Evolutionary conservation across 106 monocot genomes (phyloP), one percentile per base, ranked within the genome.

Genomic region (Dendrobium catenatum): DNA sequence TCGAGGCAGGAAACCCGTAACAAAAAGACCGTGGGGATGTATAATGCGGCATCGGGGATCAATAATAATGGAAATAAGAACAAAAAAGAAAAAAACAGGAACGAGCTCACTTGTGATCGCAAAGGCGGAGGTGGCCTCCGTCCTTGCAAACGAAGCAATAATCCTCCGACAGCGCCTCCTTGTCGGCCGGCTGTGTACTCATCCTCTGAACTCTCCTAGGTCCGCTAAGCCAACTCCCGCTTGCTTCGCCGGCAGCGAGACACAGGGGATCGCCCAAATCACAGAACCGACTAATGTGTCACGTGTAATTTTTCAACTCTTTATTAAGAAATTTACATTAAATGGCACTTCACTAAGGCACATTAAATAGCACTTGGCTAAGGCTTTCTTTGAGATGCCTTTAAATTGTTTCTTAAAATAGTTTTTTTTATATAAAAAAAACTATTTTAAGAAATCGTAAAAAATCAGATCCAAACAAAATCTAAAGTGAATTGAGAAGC

Each of bases 111-210:
- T 82, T 92, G 84, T 77, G 86, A 72, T 92, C 89, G 76, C 92
- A 92, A 16, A 87, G 80, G 42, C 81, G 85, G 37, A 92, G 87
- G 27, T 80, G 72, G 26, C 89, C 92, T 48, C 89, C 89, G 78
- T 92, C 92, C 76, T 92, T 92, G 87, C 92, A 92, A 18, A 27
- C 26, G 84, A 92, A 92, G 84, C 92, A 92, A 51, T 75, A 84
- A 44, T 92, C 87, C 78, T 92, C 89, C 3, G 87, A 79, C 4
- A 79, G 56, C 66, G 84, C 84, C n/a, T 82, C 87, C 70, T 80
- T 83, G 1, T 80, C 78, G 54, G 6, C 42, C 15, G 18, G 70
- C 18, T 40, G 75, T 33, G 55, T 81, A 68, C 37, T 72, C 92
- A 79, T 89, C 83, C 16, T 27, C 48, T 11, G 22, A 0, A 51